Evolutionary conservation across 78 protist genomes (phyloP), one percentile per base, ranked within the genome.

Genomic region (Speleostelium caveatum): DNA sequence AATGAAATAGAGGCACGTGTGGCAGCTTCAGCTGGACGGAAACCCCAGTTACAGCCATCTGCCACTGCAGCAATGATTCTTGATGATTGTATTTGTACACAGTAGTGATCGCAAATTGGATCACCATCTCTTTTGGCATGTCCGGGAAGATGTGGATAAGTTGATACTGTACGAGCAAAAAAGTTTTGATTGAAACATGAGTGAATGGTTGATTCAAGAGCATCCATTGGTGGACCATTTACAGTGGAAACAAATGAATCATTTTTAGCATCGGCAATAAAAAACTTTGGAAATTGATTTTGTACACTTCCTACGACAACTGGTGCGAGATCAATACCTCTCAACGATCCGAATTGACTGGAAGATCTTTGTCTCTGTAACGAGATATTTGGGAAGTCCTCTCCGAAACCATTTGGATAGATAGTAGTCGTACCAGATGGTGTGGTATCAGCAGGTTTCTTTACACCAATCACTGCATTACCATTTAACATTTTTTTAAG

Each of bases 41-140:
- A 19, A 24, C 95, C 95, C 95, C 95, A 91, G 55, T 60, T 91
- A 60, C 95, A 91, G 35, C 95, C 95, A 39, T 91, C 95, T 1
- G 95, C 95, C 30, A 91, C 80, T 1, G 87, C 94, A 6, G 87
- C 79, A 72, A 88, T 88, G 16, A 88, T 51, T 24, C 86, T 56
- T 35, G 35, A 55, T 0, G 72, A 38, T 36, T 85, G 91, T 32
- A 90, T 56, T 38, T 92, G 95, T 2, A 74, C 74, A 45, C 92
- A 85, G 24, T 62, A 76, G 35, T 79, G 83, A 42, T 92, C 95
- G n/a, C 95, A 76, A 51, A 76, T 76, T 4, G 95, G 89, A 65
- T 74, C 89, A 51, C 95, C 89, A 6, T 76, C 95, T 42, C 89
- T 69, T 35, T 72, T 75, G 19, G 95, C 73, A 38, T 77, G 89